Percentiles rank a stretch among this genome's conserved stretches.
Conservation (phyloP, 306 rosid species). For the Arachis stenosperma region DNA sequence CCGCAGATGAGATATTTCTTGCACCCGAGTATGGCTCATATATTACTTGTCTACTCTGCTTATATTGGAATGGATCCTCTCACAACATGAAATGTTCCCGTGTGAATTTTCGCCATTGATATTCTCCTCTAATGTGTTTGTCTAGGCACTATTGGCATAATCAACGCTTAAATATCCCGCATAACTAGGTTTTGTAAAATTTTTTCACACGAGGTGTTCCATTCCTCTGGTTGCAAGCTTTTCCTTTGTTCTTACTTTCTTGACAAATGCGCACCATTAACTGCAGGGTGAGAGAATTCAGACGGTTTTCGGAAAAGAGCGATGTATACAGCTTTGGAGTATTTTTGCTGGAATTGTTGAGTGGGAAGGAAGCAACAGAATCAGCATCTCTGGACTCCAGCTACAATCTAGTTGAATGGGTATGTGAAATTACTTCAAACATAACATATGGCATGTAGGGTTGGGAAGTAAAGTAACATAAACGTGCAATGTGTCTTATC, state of each 20-base stretch:
- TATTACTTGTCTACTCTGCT: slow-evolving; percentile 20
- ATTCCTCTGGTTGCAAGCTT: neutral
- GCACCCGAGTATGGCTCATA: slow-evolving; percentile 71
- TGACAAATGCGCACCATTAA: slow-evolving; percentile 24
- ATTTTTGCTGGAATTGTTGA: slow-evolving; percentile 77
- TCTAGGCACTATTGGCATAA: no score
- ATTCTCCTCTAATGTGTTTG: no score
- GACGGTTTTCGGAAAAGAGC: slow-evolving; percentile 86
- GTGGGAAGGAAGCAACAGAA: slow-evolving; percentile 75
- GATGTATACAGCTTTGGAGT: slow-evolving; percentile 89
- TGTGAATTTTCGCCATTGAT: no score
- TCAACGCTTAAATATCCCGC: no score
- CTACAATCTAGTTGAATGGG: slow-evolving; percentile 75
- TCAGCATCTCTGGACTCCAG: slow-evolving; percentile 48
- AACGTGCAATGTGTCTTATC: neutral
- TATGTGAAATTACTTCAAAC: slow-evolving; percentile 40
- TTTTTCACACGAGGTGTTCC: no score
- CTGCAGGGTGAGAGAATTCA: slow-evolving; percentile 86
- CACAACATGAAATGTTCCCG: no score
- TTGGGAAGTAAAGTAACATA: neutral
- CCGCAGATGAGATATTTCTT: slow-evolving; percentile 73
- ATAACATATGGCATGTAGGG: neutral
- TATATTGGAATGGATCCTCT: neutral
- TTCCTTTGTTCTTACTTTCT: neutral
- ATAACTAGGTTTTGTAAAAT: no score